A percentile compares a stretch with the other conserved stretches of the same genome.
Conservation (phyloP, 129 eudicot genomes). For the Flaveria brownii region DNA sequence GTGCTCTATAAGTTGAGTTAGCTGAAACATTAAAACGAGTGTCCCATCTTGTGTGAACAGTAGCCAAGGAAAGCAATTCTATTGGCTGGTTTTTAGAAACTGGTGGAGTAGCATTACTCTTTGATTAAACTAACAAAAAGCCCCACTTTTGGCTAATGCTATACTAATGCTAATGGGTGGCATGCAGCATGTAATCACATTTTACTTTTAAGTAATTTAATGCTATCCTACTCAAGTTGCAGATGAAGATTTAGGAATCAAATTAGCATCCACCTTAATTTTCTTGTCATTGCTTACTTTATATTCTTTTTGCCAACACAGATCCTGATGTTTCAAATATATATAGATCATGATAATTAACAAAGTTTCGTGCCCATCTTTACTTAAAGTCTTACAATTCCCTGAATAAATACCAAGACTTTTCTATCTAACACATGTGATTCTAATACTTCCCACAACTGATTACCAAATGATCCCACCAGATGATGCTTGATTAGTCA, state of each 20-base stretch:
- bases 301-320: conserved; percentile 3
- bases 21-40: conserved; percentile 21
- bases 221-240: conserved; percentile 40
- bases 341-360: background rate
- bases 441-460: background rate
- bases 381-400: background rate
- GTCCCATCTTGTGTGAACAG: conserved; percentile 23
- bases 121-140: conserved; percentile 32
- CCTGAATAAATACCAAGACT: background rate
- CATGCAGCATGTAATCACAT: conserved; percentile 20
- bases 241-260: conserved; percentile 38
- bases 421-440: background rate
- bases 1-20: background rate
- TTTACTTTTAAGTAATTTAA: conserved; percentile 16
- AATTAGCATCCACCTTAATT: conserved; percentile 19
- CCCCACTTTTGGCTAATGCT: conserved; percentile 25
- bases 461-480: no score
- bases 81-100: conserved; percentile 29
- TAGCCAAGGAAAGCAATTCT: conserved; percentile 18
- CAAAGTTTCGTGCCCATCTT: background rate
- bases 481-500: no score
- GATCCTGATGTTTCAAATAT: conserved; percentile 13
- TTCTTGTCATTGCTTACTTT: conserved; percentile 23
- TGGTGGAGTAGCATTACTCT: background rate
- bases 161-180: conserved; percentile 33